These are phyloP conservation scores for Pisolithus sp. DNA, from an alignment of 768 basidiomycete genomes.

Conservation along the genomic window DNA sequence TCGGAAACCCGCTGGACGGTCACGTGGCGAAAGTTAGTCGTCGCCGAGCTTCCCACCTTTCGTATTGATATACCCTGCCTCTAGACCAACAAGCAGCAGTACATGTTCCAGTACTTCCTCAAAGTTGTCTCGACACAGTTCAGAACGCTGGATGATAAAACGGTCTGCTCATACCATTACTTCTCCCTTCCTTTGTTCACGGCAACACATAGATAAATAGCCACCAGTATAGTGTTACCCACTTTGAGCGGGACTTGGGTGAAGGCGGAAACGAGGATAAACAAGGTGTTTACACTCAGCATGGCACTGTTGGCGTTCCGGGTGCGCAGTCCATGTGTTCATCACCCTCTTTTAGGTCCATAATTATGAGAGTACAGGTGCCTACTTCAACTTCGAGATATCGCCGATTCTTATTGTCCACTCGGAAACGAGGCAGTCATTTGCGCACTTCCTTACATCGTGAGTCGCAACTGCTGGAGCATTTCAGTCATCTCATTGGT, in stretches of 20 bases:
- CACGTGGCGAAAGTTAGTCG: slow-evolving; percentile 50
- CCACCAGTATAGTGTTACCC: slow-evolving; percentile 93
- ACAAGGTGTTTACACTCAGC: slow-evolving; percentile 65
- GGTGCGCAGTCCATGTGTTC: slow-evolving; percentile 23
- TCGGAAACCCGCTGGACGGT: slow-evolving; percentile 69
- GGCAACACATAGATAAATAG: slow-evolving; percentile 55
- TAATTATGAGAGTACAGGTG: slow-evolving; percentile 37
- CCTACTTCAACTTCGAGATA: slow-evolving; percentile 93
- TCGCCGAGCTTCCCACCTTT: not conserved
- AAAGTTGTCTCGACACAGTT: slow-evolving; percentile 98
- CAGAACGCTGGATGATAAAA: slow-evolving; percentile 68
- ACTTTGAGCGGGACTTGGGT: slow-evolving; percentile 87
- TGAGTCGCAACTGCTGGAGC: slow-evolving; percentile 36
- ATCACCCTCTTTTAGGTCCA: not conserved
- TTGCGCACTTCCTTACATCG: slow-evolving; percentile 98
- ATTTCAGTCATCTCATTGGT: not conserved
- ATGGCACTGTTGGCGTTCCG: slow-evolving; percentile 72
- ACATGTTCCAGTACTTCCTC: slow-evolving; percentile 99
- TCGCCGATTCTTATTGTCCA: slow-evolving; percentile 94
- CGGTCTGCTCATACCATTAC: slow-evolving; percentile 35
- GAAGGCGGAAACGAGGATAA: slow-evolving; percentile 56
- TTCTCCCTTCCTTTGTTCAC: slow-evolving; percentile 5
- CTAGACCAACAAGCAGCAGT: slow-evolving; percentile 72
- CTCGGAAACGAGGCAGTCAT: slow-evolving; percentile 84
- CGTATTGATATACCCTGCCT: not conserved